These are phyloP conservation scores for Blastobotrys attinorum DNA, from an alignment of 805 yeast genomes.

Conservation along the genomic window DNA sequence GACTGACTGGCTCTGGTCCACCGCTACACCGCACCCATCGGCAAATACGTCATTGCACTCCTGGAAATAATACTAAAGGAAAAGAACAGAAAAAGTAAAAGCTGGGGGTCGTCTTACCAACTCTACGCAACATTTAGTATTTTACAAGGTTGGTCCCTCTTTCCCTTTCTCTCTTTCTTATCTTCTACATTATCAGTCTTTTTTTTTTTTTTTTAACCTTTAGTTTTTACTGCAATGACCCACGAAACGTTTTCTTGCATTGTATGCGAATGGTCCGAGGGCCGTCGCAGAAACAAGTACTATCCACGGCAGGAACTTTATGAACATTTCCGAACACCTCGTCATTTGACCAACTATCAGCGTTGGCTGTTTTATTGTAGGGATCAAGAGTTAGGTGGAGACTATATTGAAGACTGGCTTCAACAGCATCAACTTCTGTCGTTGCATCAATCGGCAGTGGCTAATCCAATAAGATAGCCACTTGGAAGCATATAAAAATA, in stretches of 20 bases:
- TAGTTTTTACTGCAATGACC: background rate
- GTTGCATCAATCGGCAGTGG: conserved; percentile 16
- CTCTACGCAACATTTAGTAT: too few species aligned
- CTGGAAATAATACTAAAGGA: too few species aligned
- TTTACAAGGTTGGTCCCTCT: too few species aligned
- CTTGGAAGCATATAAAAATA: too few species aligned
- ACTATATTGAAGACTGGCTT: conserved; percentile 25
- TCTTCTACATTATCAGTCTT: background rate
- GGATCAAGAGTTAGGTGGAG: conserved; percentile 22
- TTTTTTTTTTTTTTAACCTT: background rate
- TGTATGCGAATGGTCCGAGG: conserved; percentile 25
- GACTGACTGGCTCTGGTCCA: too few species aligned
- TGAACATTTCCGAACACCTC: conserved; percentile 19
- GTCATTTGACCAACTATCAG: conserved; percentile 20
- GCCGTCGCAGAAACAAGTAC: conserved; percentile 9
- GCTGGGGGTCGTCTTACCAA: too few species aligned
- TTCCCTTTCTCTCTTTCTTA: background rate
- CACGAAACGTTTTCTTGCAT: conserved; percentile 14
- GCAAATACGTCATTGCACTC: too few species aligned
- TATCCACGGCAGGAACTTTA: conserved; percentile 13
- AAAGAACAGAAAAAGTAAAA: too few species aligned
- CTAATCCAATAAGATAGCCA: conserved; percentile 1
- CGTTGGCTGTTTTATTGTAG: conserved; percentile 21
- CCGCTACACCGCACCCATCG: too few species aligned
- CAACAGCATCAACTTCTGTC: conserved; percentile 19